Base-by-base conservation (phyloP, 2,329 filamentous ascomycete genomes). In the Clonostachys rosea region DNA sequence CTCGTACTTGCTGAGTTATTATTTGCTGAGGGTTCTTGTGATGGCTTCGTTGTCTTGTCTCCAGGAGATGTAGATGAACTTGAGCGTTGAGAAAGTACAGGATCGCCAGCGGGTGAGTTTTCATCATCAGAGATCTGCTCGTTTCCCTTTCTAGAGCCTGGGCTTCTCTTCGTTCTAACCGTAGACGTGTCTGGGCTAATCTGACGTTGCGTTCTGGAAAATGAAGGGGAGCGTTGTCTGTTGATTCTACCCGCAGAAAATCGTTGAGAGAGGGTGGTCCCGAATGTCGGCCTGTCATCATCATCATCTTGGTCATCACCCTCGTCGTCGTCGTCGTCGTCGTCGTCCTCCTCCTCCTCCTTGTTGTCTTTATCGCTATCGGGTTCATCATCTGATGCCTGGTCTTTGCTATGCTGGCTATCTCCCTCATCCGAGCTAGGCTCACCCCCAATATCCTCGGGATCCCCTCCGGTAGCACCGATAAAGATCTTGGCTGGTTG, bases 321-420 rank as follows among this genome's bases (percentile, higher is more conserved):
- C 42, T 76, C 72, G 2, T 73, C 69, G 49, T 84, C 79, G 44
- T 83, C 75, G 20, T 78, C 56, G 51, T 79, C 69, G 49, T 84
- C 79, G 44, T 83, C 75, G 20, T 78, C 56, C 51, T 79, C 34
- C 11, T 50, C 49, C 18, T 47, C 43, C 8, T 51, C 46, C 14
- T 48, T 40, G 30, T 20, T 40, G 7, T 52, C 43, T 18, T 42
- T 36, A 5, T 43, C 41, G 18, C 57, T 45, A n/a, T 47, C 48
- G 39, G 53, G 46, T 8, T 53, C 36, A 14, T 57, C 49, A 18
- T 54, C 50, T 7, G 47, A 47, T 33, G 44, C 10, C 14, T 14
- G 16, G n/a, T 16, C 34, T 13, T 17, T 13, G 16, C 33, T 16
- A 44, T 16, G 33, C 9, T 48, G 17, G 14, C 20, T 30, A 30